Evolutionary conservation across 371 early-diverging fungal genomes (phyloP).

Genomic region (Circinella minor): DNA sequence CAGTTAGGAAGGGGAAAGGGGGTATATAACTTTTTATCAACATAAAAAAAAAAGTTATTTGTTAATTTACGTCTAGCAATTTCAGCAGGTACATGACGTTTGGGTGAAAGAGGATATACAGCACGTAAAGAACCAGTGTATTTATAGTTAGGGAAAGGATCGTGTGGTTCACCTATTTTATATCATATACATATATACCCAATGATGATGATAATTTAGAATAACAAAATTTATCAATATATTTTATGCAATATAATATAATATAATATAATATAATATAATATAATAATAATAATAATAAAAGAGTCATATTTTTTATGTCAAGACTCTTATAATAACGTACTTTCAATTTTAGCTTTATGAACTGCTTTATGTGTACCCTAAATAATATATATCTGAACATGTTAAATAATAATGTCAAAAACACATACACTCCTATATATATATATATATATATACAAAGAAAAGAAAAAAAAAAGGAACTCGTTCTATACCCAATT

Average conservation of each 20-base stretch:
- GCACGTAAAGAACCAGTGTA: constrained; percentile 89
- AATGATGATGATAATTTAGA: no score
- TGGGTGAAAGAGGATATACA: constrained; percentile 85
- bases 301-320: no score
- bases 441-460: no score
- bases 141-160: constrained; percentile 59
- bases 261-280: no score
- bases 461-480: neutral
- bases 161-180: constrained; percentile 43
- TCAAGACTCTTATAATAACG: neutral
- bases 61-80: constrained; percentile 65
- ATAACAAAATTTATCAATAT: no score
- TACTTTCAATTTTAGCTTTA: constrained; percentile 50
- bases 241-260: neutral
- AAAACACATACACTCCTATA: neutral
- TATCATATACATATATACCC: neutral
- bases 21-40: no score
- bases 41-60: neutral
- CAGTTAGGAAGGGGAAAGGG: no score
- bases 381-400: neutral
- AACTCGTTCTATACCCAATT: constrained; percentile 12
- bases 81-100: constrained; percentile 75
- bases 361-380: constrained; percentile 42
- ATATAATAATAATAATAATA: no score
- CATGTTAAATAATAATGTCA: neutral